A percentile compares a stretch with the other conserved stretches of the same genome.
These are phyloP conservation scores for Neocallimastix lanati DNA, from an alignment of 192 early-diverging fungal genomes.

Conservation along the genomic window DNA sequence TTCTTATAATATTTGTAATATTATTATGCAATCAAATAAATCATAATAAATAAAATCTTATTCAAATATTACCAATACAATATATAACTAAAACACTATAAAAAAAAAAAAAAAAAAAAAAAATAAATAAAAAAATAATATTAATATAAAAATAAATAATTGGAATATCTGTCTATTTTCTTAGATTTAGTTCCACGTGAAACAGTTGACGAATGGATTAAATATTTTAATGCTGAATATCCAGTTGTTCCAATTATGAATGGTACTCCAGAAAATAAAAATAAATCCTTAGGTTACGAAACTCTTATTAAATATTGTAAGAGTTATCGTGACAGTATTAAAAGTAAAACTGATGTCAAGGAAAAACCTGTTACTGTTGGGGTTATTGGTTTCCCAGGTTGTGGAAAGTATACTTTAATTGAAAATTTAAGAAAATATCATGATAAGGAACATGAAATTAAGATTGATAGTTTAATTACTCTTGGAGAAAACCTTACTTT, in stretches of 20 bases:
- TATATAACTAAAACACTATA: no score
- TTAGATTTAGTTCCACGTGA: slow-evolving; percentile 85
- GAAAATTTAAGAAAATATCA: background rate
- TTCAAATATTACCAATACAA: no score
- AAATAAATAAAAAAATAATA: no score
- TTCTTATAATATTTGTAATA: no score
- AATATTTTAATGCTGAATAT: slow-evolving; percentile 87
- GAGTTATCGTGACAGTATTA: slow-evolving; percentile 85
- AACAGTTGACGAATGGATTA: slow-evolving; percentile 79
- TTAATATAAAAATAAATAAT: no score
- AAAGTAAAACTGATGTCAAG: slow-evolving; percentile 60
- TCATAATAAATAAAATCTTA: no score
- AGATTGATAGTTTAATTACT: background rate
- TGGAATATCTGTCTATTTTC: background rate
- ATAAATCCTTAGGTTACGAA: slow-evolving; percentile 83
- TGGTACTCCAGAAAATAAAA: slow-evolving; percentile 75
- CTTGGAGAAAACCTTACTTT: background rate
- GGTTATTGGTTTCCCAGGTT: slow-evolving; percentile 94
- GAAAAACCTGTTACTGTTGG: slow-evolving; percentile 75
- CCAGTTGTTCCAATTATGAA: slow-evolving; percentile 95
- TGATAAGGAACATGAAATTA: background rate
- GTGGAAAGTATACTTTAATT: slow-evolving; percentile 92
- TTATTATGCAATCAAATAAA: no score
- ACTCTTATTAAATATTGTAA: slow-evolving; percentile 81
- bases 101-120: no score